Percentiles rank a stretch among this genome's conserved stretches.
Evolutionary conservation across 768 basidiomycete genomes (phyloP).

Genomic region (Termitomyces sp.): DNA sequence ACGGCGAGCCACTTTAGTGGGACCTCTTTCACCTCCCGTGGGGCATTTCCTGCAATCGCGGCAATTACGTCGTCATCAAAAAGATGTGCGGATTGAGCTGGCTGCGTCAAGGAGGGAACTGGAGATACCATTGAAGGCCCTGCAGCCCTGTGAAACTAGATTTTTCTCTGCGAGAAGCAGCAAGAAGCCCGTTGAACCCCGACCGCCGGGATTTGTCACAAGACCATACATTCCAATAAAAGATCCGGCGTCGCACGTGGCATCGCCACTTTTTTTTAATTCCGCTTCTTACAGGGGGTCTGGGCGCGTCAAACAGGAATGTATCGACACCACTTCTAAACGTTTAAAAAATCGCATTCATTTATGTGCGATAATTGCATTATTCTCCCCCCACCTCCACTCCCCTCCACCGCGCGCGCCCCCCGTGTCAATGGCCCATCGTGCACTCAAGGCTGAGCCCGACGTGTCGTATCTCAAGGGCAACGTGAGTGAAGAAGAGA

Average conservation of each 20-base stretch:
- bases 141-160: no score
- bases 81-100: constrained; percentile 12
- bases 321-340: not conserved
- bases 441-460: not conserved
- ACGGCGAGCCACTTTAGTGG: constrained; percentile 33
- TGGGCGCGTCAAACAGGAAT: not conserved
- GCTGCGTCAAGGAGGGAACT: not conserved
- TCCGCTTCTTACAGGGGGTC: no score
- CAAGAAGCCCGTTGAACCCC: no score
- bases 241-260: no score
- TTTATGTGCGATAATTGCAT: not conserved
- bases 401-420: no score
- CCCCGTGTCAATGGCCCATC: constrained; percentile 1
- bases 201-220: no score
- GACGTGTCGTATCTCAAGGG: constrained; percentile 32
- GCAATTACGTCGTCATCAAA: constrained; percentile 19
- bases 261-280: no score
- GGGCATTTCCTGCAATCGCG: constrained; percentile 31
- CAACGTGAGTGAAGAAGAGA: constrained; percentile 35
- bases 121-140: not conserved
- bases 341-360: not conserved
- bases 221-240: no score
- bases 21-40: constrained; percentile 29
- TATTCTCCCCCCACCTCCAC: not conserved
- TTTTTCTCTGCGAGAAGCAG: no score